These are phyloP conservation scores for Globisporangium iwayamae DNA, from an alignment of 352 stramenopile genomes.

Conservation along the genomic window DNA sequence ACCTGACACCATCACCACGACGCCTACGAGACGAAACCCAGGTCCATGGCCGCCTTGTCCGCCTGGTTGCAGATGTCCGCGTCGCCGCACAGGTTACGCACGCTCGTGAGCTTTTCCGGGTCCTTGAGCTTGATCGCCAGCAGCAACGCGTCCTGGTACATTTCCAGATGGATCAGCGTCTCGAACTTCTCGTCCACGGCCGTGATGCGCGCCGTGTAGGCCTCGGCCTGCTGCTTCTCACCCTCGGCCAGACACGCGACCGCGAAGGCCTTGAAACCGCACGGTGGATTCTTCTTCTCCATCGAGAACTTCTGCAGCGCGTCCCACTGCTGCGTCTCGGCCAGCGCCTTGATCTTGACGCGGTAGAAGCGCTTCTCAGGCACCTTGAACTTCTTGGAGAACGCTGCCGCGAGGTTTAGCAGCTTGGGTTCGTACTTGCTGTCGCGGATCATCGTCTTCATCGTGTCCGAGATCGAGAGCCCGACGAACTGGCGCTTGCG, in stretches of 20 bases:
- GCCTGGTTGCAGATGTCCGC: constrained; percentile 70
- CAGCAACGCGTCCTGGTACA: constrained; percentile 79
- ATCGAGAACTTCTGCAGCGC: constrained; percentile 83
- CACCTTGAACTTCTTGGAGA: constrained; percentile 89
- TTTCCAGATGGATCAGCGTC: constrained; percentile 81
- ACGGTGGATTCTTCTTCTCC: constrained; percentile 84
- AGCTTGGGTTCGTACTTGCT: constrained; percentile 85
- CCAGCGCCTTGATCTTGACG: constrained; percentile 88
- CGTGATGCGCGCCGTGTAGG: constrained; percentile 78
- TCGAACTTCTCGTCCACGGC: constrained; percentile 85
- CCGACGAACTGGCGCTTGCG: constrained; percentile 81
- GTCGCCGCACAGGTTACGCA: constrained; percentile 77
- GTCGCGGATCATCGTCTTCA: constrained; percentile 75
- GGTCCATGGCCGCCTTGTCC: constrained; percentile 75
- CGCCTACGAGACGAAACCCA: constrained; percentile 71
- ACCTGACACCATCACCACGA: constrained; percentile 4
- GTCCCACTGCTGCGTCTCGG: constrained; percentile 85
- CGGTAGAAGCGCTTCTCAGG: constrained; percentile 90
- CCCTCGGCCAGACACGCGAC: constrained; percentile 73
- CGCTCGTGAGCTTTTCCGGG: constrained; percentile 81
- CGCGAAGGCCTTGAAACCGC: constrained; percentile 82
- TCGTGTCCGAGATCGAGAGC: constrained; percentile 83
- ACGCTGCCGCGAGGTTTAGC: constrained; percentile 48
- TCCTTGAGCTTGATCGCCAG: constrained; percentile 85
- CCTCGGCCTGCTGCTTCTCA: constrained; percentile 80